Conservation (phyloP, 139 green algal species). For the Coelastrella sp. region DNA sequence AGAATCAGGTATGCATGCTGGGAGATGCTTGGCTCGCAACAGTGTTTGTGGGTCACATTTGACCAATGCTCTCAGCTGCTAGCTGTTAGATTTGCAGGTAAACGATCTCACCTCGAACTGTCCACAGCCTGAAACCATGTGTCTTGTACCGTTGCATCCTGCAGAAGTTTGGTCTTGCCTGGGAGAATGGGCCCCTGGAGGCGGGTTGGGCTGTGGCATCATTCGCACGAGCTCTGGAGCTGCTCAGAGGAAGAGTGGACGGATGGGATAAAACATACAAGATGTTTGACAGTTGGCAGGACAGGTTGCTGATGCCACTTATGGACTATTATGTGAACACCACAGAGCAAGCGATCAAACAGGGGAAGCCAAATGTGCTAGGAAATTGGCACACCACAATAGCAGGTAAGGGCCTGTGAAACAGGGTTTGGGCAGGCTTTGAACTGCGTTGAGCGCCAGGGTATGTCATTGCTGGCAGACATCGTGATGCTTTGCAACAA, state of each 20-base stretch:
- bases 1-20: constrained; percentile 8
- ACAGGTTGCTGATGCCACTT: background rate
- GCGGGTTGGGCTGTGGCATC: constrained; percentile 29
- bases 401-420: background rate
- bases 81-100: too few relatives aligned
- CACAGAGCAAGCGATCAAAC: background rate
- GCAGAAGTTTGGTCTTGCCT: constrained; percentile 23
- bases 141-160: background rate
- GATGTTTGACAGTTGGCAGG: background rate
- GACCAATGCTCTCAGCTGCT: too few relatives aligned
- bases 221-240: constrained; percentile 15
- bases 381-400: constrained; percentile 33
- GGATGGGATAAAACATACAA: background rate
- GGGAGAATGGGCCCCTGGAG: constrained; percentile 34
- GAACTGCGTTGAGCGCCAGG: background rate
- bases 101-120: background rate
- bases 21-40: background rate
- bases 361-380: background rate
- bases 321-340: constrained; percentile 28
- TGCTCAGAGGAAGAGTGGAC: background rate
- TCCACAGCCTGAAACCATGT: background rate
- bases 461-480: background rate
- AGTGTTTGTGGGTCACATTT: background rate
- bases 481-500: background rate
- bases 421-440: background rate